Conservation (phyloP, 768 basidiomycete species). For the Favolaschia claudopus region DNA sequence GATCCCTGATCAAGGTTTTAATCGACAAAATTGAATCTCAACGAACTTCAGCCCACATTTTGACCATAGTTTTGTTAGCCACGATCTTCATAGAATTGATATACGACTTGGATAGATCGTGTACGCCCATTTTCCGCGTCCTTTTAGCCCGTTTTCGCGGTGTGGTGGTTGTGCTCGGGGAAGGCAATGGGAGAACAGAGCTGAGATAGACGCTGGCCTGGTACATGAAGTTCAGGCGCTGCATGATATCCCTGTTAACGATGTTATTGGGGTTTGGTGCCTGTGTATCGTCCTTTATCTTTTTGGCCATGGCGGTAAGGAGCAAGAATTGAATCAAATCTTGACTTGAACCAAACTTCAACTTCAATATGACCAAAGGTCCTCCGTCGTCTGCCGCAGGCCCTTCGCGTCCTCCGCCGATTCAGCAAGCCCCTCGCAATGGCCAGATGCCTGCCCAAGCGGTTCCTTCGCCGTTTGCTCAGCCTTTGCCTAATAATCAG, state of each 20-base stretch:
- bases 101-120: slow-evolving; percentile 71
- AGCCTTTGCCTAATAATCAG: background rate
- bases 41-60: slow-evolving; percentile 60
- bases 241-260: slow-evolving; percentile 77
- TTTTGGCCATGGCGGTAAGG: slow-evolving; percentile 67
- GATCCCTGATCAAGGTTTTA: slow-evolving; percentile 61
- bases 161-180: background rate
- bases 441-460: background rate
- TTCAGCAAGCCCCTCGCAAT: background rate
- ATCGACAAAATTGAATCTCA: background rate
- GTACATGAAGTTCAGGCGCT: slow-evolving; percentile 86
- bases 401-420: slow-evolving; percentile 33
- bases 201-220: slow-evolving; percentile 77
- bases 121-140: slow-evolving; percentile 37
- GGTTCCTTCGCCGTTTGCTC: background rate
- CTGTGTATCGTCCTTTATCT: slow-evolving; percentile 64
- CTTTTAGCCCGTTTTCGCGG: slow-evolving; percentile 32
- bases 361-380: slow-evolving; percentile 45
- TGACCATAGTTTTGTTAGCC: slow-evolving; percentile 78
- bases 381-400: slow-evolving; percentile 51
- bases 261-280: slow-evolving; percentile 64
- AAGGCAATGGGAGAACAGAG: slow-evolving; percentile 37
- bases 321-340: background rate
- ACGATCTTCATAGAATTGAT: slow-evolving; percentile 72
- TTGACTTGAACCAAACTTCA: slow-evolving; percentile 8